Evolutionary conservation across 192 early-diverging fungal species (phyloP).

Genomic region (Mortierella antarctica): DNA sequence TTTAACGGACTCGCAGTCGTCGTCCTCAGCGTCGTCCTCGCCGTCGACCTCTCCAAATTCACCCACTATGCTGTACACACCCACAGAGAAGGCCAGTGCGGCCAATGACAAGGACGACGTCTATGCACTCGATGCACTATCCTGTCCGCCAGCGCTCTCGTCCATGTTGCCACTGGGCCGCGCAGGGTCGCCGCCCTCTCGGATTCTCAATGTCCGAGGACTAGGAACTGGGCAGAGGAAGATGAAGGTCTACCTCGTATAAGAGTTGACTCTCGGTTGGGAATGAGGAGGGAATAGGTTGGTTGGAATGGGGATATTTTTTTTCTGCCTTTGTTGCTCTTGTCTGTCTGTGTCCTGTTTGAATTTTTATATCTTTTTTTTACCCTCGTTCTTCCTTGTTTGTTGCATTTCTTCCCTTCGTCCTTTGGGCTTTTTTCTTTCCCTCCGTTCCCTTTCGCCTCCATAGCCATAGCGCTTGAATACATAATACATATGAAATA

Average conservation of each 20-base stretch:
- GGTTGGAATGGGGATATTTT: conserved; percentile 7
- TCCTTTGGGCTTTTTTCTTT: neutral
- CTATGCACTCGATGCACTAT: conserved; percentile 14
- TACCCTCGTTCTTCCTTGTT: conserved; percentile 2
- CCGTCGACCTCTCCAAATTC: conserved; percentile 31
- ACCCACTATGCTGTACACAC: conserved; percentile 8
- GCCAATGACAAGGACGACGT: conserved; percentile 17
- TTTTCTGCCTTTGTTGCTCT: neutral
- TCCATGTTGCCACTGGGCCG: conserved; percentile 8
- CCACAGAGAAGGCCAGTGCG: neutral
- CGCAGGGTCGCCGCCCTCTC: conserved; percentile 23
- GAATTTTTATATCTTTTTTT: conserved; percentile 7
- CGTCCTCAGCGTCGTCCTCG: conserved; percentile 36
- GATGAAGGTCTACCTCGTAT: conserved; percentile 46
- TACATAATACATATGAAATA: too few relatives aligned
- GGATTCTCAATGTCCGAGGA: conserved; percentile 41
- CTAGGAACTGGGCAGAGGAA: conserved; percentile 20
- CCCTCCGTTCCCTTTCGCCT: neutral
- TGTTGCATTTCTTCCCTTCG: neutral
- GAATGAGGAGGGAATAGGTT: neutral
- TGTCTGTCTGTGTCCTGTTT: neutral
- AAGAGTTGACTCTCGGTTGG: neutral
- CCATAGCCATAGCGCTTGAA: too few relatives aligned
- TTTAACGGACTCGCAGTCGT: conserved; percentile 21
- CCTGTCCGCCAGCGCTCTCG: conserved; percentile 4